Conservation (phyloP, 2,329 filamentous ascomycete species). For the Ophiostoma australiae region DNA sequence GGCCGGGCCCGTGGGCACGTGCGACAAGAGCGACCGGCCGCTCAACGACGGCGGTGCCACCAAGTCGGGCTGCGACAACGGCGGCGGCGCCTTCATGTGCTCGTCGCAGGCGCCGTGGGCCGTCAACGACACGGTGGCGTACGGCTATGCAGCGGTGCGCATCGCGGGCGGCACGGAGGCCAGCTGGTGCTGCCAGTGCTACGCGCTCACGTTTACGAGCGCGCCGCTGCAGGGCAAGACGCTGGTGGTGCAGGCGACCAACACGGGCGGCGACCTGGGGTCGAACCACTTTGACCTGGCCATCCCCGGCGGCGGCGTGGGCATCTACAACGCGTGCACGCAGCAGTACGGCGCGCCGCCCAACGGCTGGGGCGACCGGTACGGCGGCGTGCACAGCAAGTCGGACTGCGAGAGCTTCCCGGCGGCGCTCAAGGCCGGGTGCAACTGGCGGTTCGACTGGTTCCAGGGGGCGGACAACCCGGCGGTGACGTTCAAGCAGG, state of each 20-base stretch:
- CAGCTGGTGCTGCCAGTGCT: constrained; percentile 52
- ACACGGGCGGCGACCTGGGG: constrained; percentile 52
- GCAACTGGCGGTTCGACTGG: constrained; percentile 62
- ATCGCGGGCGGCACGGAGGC: constrained; percentile 42
- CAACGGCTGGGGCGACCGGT: constrained; percentile 52
- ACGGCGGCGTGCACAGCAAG: constrained; percentile 52
- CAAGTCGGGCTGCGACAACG: constrained; percentile 36
- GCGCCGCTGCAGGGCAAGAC: constrained; percentile 51
- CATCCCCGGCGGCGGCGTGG: constrained; percentile 51
- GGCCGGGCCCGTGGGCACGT: constrained; percentile 42
- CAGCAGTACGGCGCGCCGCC: constrained; percentile 42
- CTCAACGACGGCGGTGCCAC: constrained; percentile 40
- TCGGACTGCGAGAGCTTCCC: constrained; percentile 52
- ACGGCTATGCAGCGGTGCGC: constrained; percentile 51
- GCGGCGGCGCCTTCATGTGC: constrained; percentile 51
- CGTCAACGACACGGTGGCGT: constrained; percentile 46
- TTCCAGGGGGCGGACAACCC: constrained; percentile 57
- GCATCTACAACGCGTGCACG: constrained; percentile 47
- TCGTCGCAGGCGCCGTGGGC: constrained; percentile 49
- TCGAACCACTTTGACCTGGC: constrained; percentile 53
- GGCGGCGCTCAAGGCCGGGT: constrained; percentile 50
- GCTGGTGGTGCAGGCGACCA: constrained; percentile 57
- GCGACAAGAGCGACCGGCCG: constrained; percentile 46
- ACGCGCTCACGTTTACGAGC: constrained; percentile 56
- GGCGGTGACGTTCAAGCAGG: constrained; percentile 49